phyloP scores from a whole-genome alignment of 805 yeast species.

The Saccharomycopsis sp. region DNA sequence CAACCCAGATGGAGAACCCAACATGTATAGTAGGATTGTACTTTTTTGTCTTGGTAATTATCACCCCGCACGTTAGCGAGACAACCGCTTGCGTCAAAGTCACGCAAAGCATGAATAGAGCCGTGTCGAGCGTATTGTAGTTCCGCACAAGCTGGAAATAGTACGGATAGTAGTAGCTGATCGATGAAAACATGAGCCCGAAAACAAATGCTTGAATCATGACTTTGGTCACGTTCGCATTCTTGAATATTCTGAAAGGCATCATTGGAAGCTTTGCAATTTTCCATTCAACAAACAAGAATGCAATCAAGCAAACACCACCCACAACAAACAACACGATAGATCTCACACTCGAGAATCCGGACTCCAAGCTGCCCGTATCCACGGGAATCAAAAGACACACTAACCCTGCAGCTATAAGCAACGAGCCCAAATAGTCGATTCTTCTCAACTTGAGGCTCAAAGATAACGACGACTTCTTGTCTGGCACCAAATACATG shows the following conservation, averaged over 20 bases:
- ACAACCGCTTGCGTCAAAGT: constrained; percentile 35
- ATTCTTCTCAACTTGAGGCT: not conserved
- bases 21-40: constrained; percentile 34
- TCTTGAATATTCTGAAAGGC: constrained; percentile 40
- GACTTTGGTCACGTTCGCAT: constrained; percentile 31
- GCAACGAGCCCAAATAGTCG: constrained; percentile 38
- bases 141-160: constrained; percentile 39
- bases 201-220: constrained; percentile 36
- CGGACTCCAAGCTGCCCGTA: constrained; percentile 54
- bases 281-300: constrained; percentile 45
- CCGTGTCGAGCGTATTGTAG: constrained; percentile 30
- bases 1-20: constrained; percentile 37
- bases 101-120: constrained; percentile 35
- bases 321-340: constrained; percentile 40
- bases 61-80: constrained; percentile 38
- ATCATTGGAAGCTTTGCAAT: constrained; percentile 47
- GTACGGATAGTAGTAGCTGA: constrained; percentile 41
- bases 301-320: constrained; percentile 33
- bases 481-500: not conserved
- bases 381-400: constrained; percentile 48
- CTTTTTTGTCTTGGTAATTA: constrained; percentile 37
- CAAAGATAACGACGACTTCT: not conserved
- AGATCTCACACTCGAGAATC: constrained; percentile 44
- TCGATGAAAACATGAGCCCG: constrained; percentile 42
- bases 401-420: constrained; percentile 42